A percentile compares a stretch with the other conserved stretches of the same genome.
These are phyloP conservation scores for Fremontodendron californicum DNA, from an alignment of 345 rosid genomes.

Conservation along the genomic window DNA sequence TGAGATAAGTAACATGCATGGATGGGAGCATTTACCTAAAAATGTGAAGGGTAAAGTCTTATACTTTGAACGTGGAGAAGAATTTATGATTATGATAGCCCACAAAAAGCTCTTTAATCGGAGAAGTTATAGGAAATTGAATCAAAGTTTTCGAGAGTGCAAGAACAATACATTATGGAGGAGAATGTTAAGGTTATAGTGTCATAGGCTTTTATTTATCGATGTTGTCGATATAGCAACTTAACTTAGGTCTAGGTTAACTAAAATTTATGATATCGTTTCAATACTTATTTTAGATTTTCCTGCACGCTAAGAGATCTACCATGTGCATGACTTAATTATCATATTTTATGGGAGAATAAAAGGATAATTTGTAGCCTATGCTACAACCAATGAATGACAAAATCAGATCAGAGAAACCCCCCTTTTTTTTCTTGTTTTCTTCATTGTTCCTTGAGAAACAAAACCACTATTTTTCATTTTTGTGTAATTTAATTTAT, in stretches of 20 bases:
- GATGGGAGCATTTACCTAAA: neutral
- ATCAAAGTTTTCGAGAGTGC: neutral
- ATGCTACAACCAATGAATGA: neutral
- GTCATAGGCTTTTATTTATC: neutral
- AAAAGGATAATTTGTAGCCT: neutral
- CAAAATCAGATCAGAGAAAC: neutral
- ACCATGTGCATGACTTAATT: neutral
- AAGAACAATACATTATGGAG: conserved; percentile 7
- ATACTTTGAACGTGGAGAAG: neutral
- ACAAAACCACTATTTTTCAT: neutral
- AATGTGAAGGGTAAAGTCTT: neutral
- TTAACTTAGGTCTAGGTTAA: neutral
- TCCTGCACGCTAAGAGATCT: neutral
- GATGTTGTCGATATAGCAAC: neutral
- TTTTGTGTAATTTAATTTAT: neutral
- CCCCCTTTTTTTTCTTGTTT: neutral
- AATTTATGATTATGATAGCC: neutral
- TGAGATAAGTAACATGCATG: neutral
- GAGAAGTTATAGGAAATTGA: neutral
- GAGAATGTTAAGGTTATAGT: conserved; percentile 1
- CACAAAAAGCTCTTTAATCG: neutral
- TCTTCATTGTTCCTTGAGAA: neutral
- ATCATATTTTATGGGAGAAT: neutral
- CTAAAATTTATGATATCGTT: neutral
- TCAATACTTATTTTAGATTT: neutral